Evolutionary conservation across 345 rosid species (phyloP), one percentile per base, ranked within the genome.

Genomic region (Citrus reticulata): DNA sequence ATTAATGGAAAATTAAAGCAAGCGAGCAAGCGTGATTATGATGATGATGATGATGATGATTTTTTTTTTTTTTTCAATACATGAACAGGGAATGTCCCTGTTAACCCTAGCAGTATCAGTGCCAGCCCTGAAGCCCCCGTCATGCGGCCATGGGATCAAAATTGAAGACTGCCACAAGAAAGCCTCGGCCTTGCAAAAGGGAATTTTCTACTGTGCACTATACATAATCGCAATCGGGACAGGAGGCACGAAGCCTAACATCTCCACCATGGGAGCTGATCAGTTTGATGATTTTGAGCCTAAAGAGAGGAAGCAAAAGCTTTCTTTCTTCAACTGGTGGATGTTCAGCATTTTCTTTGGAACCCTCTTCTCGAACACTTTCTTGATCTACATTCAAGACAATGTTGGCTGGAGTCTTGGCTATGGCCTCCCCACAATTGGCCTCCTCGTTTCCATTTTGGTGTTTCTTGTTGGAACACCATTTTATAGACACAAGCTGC

Each of bases 321-420:
- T 90, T 40, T 90, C 95, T 1, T 91, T 90, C 85, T 91, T 91
- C 67, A 90, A 90, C 71, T 89, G 95, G 93, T 90, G 95, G 93
- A 80, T 90, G 89, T 87, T 89, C 65, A 86, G 87, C 85, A 85
- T 87, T 61, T 90, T 90, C 86, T 84, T 90, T 11, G 93, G 92
- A 13, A 79, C 89, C 19, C 88, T 90, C 11, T 86, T 91, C 80
- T 82, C 93, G 2, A 88, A 82, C 80, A 88, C 89, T 24, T 75
- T 90, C 79, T 54, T 91, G 75, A 75, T 90, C 46, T 91, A 89
- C 77, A 66, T 88, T 22, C 93, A 90, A 75, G 93, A 90, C 62
- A 80, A 73, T 4, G 86, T 85, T 7, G 90, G 89, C 4, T 91
- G 84, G 84, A 16, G 65, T 19, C 62, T 87, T 54, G 92, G 93